These are phyloP conservation scores for Coleophoma cylindrospora DNA, from an alignment of 2,329 filamentous ascomycete species.

Conservation along the genomic window DNA sequence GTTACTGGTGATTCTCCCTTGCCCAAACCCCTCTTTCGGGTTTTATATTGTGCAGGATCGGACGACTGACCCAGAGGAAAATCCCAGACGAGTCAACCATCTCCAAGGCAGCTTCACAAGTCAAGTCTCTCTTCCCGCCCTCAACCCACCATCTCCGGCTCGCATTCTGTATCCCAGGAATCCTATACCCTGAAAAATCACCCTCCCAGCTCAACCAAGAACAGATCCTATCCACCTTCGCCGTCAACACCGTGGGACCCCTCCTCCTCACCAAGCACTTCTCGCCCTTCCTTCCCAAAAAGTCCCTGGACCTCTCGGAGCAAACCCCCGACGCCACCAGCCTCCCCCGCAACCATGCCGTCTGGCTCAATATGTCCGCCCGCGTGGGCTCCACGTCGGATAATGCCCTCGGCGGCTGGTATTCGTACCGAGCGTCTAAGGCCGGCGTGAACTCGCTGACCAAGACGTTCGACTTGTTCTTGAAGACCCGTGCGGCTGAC, in stretches of 20 bases:
- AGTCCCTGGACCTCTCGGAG: conserved; percentile 33
- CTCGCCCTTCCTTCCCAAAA: conserved; percentile 60
- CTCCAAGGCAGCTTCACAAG: conserved; percentile 44
- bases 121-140: conserved; percentile 46
- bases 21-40: too few relatives aligned
- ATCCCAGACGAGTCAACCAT: conserved; percentile 56
- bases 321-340: conserved; percentile 15
- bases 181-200: conserved; percentile 69
- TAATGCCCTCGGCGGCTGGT: conserved; percentile 75
- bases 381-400: conserved; percentile 71
- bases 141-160: conserved; percentile 58
- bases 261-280: conserved; percentile 77
- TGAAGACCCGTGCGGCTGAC: conserved; percentile 50
- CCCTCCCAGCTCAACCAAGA: conserved; percentile 58
- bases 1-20: conserved; percentile 41
- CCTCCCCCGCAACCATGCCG: conserved; percentile 45
- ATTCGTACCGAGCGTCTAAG: conserved; percentile 73
- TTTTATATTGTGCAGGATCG: too few relatives aligned
- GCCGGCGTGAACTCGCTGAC: conserved; percentile 67
- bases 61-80: too few relatives aligned
- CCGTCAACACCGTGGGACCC: conserved; percentile 69
- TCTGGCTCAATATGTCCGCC: conserved; percentile 72
- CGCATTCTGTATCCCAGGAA: conserved; percentile 64
- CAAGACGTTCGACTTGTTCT: conserved; percentile 66
- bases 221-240: conserved; percentile 62